Base-by-base conservation (phyloP, 306 rosid genomes). In the Boehmeria nivea region DNA sequence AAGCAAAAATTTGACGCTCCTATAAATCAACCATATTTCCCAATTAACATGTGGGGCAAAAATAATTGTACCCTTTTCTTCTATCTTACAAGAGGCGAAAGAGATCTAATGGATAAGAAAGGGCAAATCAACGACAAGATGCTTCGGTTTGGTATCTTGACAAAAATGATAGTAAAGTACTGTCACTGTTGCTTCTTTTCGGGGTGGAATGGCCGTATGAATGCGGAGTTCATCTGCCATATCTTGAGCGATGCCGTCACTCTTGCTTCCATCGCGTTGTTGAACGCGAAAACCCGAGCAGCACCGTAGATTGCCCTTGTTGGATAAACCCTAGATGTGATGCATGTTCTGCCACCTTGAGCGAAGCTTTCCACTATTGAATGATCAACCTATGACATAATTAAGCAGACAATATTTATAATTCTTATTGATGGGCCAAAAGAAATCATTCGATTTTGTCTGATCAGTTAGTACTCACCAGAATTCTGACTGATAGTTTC, bases 191-290 rank as follows among this genome's bases (percentile, higher is more conserved):
- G 22, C 50, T 68, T 52, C 8, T 31, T 40, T 59, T 44, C 75
- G 36, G 78, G 69, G 22, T 58, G 76, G 47, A 31, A 87, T 57
- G 98, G 98, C 10, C 58, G 95, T 23, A 91, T 84, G 59, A 87
- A 91, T 3, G 98, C 98, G 64, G 98, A 83, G 65, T 91, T 87
- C 95, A 91, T 78, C 69, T 91, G 89, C 98, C 98, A 91, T 63
- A 87, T 26, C 25, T 74, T 77, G 28, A 91, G 36, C 2, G 95
- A 87, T 24, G 91, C 78, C 10, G 80, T 91, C 1, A 91, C 75
- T 10, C 66, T 69, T 14, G 78, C 66, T 27, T 80, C 85, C 10
- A 85, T 80, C 14, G 95, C 98, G 60, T 91, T 80, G 83, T 91
- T 91, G 81, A 91, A 91, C 42, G 83, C 17, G 66, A 87, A 87